Percentiles rank a stretch among this genome's conserved stretches.
Evolutionary conservation across 2,329 filamentous ascomycete genomes (phyloP).

Genomic region (Botrytis aclada): DNA sequence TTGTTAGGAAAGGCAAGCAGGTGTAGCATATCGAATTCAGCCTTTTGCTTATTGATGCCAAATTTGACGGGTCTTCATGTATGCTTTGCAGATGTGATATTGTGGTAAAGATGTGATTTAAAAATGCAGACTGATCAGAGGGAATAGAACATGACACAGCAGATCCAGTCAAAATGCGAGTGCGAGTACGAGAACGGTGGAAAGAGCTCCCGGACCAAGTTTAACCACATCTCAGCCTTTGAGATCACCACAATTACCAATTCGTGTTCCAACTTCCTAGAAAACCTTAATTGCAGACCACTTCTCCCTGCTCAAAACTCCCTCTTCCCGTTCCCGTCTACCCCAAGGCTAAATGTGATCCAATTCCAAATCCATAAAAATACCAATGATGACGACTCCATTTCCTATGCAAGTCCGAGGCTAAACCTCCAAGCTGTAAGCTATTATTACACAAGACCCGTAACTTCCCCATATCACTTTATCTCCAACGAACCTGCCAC

Average conservation of each 20-base stretch:
- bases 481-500: constrained; percentile 9
- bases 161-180: background rate
- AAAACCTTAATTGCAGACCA: background rate
- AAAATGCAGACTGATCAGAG: background rate
- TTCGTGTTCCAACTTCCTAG: background rate
- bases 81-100: constrained; percentile 4
- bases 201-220: background rate
- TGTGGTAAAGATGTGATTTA: background rate
- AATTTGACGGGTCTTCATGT: background rate
- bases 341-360: constrained; percentile 3
- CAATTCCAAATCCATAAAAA: background rate
- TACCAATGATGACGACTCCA: background rate
- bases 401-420: constrained; percentile 1
- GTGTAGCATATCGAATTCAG: constrained; percentile 20
- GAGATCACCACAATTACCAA: constrained; percentile 10
- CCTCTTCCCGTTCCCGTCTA: background rate
- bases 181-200: background rate
- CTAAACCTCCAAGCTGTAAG: constrained; percentile 2
- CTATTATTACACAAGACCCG: background rate
- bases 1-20: constrained; percentile 20
- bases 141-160: background rate
- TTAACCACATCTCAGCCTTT: background rate
- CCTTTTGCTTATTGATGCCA: constrained; percentile 20
- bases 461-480: constrained; percentile 11
- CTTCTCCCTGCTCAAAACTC: background rate